A percentile compares a stretch with the other conserved stretches of the same genome.
Conservation (phyloP, 805 yeast species). For the Yamadazyma phyllophila region DNA sequence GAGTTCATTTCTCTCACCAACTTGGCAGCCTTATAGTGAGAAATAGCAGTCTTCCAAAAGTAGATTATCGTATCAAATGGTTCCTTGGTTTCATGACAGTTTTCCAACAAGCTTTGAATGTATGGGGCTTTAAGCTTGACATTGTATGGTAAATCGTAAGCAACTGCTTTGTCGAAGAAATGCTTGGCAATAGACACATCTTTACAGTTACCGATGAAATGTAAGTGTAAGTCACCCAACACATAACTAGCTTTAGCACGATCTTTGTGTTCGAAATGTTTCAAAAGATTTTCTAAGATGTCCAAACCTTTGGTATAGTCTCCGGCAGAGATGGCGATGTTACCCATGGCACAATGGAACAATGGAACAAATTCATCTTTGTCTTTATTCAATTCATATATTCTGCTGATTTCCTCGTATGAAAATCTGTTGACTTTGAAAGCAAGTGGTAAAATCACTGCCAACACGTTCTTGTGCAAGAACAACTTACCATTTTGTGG, state of each 20-base stretch:
- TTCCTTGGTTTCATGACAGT: constrained; percentile 55
- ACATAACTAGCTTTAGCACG: constrained; percentile 6
- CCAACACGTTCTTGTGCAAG: constrained; percentile 63
- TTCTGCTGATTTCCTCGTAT: constrained; percentile 57
- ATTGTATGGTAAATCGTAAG: constrained; percentile 67
- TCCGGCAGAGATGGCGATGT: constrained; percentile 64
- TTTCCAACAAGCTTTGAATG: constrained; percentile 60
- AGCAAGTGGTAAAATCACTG: constrained; percentile 65
- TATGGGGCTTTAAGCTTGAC: constrained; percentile 72
- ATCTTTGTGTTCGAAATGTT: constrained; percentile 37
- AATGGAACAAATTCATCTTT: constrained; percentile 37
- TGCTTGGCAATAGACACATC: constrained; percentile 69
- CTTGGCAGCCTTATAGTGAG: constrained; percentile 46
- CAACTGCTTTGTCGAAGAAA: constrained; percentile 71
- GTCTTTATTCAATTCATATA: constrained; percentile 48
- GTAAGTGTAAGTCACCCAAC: constrained; percentile 69
- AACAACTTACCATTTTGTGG: constrained; percentile 42
- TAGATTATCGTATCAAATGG: constrained; percentile 57
- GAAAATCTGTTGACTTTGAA: constrained; percentile 56
- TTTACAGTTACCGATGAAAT: constrained; percentile 74
- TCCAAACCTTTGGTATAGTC: constrained; percentile 65
- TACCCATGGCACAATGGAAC: constrained; percentile 68
- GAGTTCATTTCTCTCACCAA: constrained; percentile 42
- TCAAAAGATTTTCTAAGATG: constrained; percentile 59
- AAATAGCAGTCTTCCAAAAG: constrained; percentile 62